These are phyloP conservation scores for Suillus spraguei DNA, from an alignment of 768 basidiomycete genomes.

Conservation along the genomic window DNA sequence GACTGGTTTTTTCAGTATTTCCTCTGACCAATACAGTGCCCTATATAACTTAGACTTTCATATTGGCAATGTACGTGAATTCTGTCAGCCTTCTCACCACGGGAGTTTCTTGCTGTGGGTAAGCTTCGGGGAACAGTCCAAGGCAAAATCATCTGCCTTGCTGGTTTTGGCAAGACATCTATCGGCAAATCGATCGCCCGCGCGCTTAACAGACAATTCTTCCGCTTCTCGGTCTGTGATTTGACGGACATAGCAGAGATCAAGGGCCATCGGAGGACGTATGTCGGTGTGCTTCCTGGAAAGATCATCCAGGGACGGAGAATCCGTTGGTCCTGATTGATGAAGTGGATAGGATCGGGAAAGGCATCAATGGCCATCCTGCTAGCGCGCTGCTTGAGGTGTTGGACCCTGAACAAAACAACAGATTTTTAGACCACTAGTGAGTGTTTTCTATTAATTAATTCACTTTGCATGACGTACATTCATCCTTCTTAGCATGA, in stretches of 20 bases:
- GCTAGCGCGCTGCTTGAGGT: constrained; percentile 90
- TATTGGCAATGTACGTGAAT: no score
- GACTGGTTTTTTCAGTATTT: no score
- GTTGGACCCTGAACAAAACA: constrained; percentile 95
- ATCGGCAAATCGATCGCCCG: constrained; percentile 96
- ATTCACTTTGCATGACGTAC: no score
- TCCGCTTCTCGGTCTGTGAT: constrained; percentile 96
- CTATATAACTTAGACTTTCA: no score
- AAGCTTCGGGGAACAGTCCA: constrained; percentile 93
- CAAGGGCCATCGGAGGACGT: constrained; percentile 97
- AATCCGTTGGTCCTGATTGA: constrained; percentile 95
- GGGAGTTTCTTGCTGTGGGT: constrained; percentile 94
- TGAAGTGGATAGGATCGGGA: constrained; percentile 94
- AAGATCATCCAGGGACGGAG: constrained; percentile 96
- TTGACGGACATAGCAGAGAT: constrained; percentile 98
- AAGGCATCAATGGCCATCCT: constrained; percentile 91
- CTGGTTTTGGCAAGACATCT: constrained; percentile 96
- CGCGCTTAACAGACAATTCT: constrained; percentile 89
- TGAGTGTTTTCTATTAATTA: constrained; percentile 41
- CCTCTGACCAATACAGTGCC: no score
- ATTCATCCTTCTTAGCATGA: constrained; percentile 61
- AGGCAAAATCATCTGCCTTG: constrained; percentile 97
- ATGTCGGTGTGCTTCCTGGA: constrained; percentile 90
- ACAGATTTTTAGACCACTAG: constrained; percentile 94
- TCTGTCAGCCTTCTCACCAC: no score